phyloP scores from a whole-genome alignment of 768 basidiomycete species.

The Mycena leptocephala region DNA sequence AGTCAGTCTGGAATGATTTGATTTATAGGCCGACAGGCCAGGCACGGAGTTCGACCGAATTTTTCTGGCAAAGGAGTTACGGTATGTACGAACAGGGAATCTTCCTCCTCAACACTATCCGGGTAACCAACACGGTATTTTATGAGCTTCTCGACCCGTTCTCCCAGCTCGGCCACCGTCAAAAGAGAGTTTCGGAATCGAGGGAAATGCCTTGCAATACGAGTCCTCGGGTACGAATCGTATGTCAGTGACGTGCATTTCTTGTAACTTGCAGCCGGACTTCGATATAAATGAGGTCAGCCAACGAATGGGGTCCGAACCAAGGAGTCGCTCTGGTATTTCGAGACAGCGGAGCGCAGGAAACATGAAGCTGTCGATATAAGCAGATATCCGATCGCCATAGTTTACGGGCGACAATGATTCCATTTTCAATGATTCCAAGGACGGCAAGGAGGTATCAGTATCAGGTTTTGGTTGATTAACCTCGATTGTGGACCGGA shows the following conservation, averaged over 20 bases:
- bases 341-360: background rate
- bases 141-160: no score
- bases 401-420: background rate
- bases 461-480: background rate
- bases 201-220: background rate
- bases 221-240: background rate
- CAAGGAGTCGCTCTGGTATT: background rate
- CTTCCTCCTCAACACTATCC: no score
- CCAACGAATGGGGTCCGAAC: background rate
- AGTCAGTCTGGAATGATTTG: no score
- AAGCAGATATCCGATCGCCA: background rate
- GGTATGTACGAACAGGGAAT: no score
- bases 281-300: background rate
- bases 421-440: background rate
- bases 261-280: background rate
- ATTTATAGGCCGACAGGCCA: no score
- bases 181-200: background rate
- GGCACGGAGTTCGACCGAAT: no score
- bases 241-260: background rate
- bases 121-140: no score
- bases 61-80: no score
- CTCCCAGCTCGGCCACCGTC: no score
- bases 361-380: background rate
- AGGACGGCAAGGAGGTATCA: background rate
- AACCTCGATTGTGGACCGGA: background rate